Evolutionary conservation across 257 asterid genomes (phyloP), one percentile per base, ranked within the genome.

Genomic region (Ilex asprella): DNA sequence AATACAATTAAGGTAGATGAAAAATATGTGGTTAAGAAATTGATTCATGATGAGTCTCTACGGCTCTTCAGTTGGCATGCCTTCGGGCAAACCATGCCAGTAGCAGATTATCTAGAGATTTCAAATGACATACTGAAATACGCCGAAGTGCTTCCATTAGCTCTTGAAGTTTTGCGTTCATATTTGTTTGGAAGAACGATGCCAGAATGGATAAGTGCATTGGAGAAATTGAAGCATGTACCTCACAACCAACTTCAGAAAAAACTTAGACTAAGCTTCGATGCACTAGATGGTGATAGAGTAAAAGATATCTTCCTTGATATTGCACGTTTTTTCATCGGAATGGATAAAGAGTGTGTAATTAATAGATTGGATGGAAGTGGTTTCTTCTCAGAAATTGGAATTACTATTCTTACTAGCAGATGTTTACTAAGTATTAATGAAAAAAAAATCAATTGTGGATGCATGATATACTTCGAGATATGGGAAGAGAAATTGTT

Each of bases 311-410:
- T 65, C 16, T 65, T 65, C 11, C 49, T 63, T 30, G 30, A 39
- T 54, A 35, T 63, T 35, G 60, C 67, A 53, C 53, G 67, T 52
- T 53, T 53, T 52, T 63, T 56, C 30, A 41, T 35, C 2, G 69
- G 69, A 44, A 62, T 21, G 41, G 14, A 3, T 27, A 63, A 1
- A 53, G 21, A 52, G 13, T 12, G 10, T 9, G 50, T 49, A 56
- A 52, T 32, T 10, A 32, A 21, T 11, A 63, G 31, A 12, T 39
- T 63, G 3, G 35, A 53, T 39, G 53, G 50, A 8, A 50, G 16
- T 21, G 31, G 32, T 31, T 63, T 32, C 10, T 21, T 31, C 35
- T 63, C 67, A 31, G 52, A 52, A 13, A 52, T 52, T 21, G 67
- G 59, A 32, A 12, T 32, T 0, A n/a, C 16, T 1, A 0, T 63